Base-by-base conservation (phyloP, 176 grass and related monocot genomes). In the Phyllostachys edulis region DNA sequence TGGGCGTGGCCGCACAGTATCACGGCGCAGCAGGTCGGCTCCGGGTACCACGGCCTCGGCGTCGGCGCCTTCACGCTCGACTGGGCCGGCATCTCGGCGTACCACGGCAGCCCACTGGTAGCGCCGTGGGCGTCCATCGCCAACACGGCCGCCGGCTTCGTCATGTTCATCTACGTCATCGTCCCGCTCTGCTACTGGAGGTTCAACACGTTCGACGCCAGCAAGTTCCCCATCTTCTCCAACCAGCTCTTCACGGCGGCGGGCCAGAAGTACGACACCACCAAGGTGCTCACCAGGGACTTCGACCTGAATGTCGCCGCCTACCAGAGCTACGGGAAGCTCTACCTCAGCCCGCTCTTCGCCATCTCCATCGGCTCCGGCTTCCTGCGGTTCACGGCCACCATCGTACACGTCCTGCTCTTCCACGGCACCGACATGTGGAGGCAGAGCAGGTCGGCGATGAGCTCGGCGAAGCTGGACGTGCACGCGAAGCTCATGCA, bases 161-260 rank as follows among this genome's bases (percentile, higher is more conserved):
- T 98, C 87, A 90, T 98, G 85, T 98, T 98, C 87, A 86, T 98
- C 87, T 98, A 98, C 87, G 38, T 98, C 72, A 94, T 98, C 54
- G 83, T 98, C 29, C 96, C 96, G 44, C 41, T 98, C 52, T 96
- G 96, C 87, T 98, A 98, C 76, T 98, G 96, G 96, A 89, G 80
- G 77, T 98, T 83, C 86, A 87, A 95, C 91, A 96, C 96, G 17
- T 98, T 98, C 64, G 96, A 95, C 80, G 96, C 96, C 7, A 73
- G 89, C 24, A 83, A 70, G 56, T 98, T 96, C 67, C 96, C 96
- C 5, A 94, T 98, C 74, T 98, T 98, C 86, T 98, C 96, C 67
- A 98, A 98, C 78, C 91, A 95, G 88, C 89, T 98, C 74, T 98
- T 98, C 87, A 98, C 93, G 5, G 34, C 89, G 4, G 24, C 89